Percentiles rank a stretch among this genome's conserved stretches.
Evolutionary conservation across 2,329 filamentous ascomycete genomes (phyloP).

Genomic region (Penicillium verrucosum): DNA sequence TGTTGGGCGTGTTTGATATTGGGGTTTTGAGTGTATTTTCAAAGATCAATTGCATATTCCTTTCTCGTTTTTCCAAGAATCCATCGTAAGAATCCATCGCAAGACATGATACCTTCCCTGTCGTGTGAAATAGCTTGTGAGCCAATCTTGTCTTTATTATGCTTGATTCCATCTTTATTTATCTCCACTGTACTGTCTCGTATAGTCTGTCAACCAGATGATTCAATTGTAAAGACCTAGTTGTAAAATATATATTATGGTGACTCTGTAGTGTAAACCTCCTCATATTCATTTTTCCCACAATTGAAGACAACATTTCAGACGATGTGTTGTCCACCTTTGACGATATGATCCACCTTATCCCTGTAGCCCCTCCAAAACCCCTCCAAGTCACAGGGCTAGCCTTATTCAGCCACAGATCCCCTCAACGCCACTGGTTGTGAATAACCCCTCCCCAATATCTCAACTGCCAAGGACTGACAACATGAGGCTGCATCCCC

Average conservation of each 20-base stretch:
- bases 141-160: too few species aligned
- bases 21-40: neutral
- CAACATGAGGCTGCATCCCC: conserved; percentile 11
- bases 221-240: neutral
- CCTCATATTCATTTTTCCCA: too few species aligned
- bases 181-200: too few species aligned
- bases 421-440: neutral
- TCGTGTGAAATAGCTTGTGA: neutral
- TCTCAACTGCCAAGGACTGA: conserved; percentile 9
- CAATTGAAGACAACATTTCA: neutral
- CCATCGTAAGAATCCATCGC: too few species aligned
- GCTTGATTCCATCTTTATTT: too few species aligned
- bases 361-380: neutral
- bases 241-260: too few species aligned
- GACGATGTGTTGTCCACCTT: neutral
- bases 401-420: conserved; percentile 8
- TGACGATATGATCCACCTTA: neutral
- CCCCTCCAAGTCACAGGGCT: conserved; percentile 1
- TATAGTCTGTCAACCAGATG: too few species aligned
- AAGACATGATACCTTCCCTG: neutral
- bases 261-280: too few species aligned
- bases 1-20: conserved; percentile 17
- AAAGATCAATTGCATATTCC: conserved; percentile 9
- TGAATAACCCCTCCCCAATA: neutral
- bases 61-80: neutral